These are phyloP conservation scores for Thelonectria rubi DNA, from an alignment of 2,329 filamentous ascomycete species.

Conservation along the genomic window DNA sequence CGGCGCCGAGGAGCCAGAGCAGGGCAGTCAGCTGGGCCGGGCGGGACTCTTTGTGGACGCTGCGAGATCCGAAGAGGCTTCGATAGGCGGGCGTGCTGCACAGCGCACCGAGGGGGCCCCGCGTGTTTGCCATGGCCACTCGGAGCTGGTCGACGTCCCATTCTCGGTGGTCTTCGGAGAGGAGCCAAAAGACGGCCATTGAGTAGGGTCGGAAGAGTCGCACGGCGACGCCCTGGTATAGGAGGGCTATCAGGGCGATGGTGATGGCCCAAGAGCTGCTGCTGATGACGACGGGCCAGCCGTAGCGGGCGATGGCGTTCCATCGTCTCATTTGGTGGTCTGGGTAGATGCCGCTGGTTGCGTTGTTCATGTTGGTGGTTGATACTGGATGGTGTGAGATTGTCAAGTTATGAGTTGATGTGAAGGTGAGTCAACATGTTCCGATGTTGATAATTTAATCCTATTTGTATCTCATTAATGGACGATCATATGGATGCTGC, in stretches of 20 bases:
- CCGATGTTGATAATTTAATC: too few species aligned
- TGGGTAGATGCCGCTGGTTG: not conserved
- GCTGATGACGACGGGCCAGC: constrained; percentile 17
- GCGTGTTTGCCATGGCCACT: constrained; percentile 11
- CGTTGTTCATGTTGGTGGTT: not conserved
- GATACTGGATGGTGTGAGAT: too few species aligned
- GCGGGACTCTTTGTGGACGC: not conserved
- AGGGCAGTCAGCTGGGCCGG: not conserved
- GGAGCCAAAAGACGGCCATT: constrained; percentile 11
- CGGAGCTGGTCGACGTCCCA: constrained; percentile 15
- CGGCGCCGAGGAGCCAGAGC: not conserved
- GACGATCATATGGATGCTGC: not conserved
- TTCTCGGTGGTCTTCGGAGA: constrained; percentile 5
- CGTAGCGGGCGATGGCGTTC: constrained; percentile 10
- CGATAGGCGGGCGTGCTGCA: not conserved
- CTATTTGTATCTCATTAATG: too few species aligned
- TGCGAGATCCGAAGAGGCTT: not conserved
- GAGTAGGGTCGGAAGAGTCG: constrained; percentile 13
- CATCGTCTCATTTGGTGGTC: not conserved
- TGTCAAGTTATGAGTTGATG: too few species aligned
- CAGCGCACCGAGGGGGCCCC: not conserved
- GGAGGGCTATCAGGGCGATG: constrained; percentile 14
- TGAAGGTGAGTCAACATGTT: too few species aligned
- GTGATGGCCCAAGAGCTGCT: constrained; percentile 15
- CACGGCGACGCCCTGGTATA: constrained; percentile 17